Evolutionary conservation across 2,329 filamentous ascomycete species (phyloP), one percentile per base, ranked within the genome.

Genomic region (Colletotrichum filicis): DNA sequence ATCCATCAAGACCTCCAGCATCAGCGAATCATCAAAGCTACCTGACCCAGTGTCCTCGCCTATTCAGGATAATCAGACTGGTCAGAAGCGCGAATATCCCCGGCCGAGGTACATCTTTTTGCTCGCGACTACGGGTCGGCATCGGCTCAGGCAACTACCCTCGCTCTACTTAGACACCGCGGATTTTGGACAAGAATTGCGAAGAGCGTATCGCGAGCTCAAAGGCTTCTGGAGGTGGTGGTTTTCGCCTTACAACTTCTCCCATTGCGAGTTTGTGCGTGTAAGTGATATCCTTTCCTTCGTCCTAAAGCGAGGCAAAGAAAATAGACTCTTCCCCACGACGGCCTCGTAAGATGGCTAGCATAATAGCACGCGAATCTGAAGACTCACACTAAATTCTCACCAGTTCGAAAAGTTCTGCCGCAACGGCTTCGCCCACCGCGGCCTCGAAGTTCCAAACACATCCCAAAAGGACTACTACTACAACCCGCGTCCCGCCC

Each of bases 161-260:
- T 62, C 65, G 6, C 65, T 68, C 4, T 62, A 35, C 16, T 8
- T 63, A 32, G 53, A 26, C 14, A 55, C 65, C 9, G 6, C 19
- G 4, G 66, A 56, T 0, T 63, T 49, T 35, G 49, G 66, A 2
- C 24, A 57, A 24, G 58, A 62, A 14, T n/a, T 63, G 14, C 32
- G 46, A 2, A n/a, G 24, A 8, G 9, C 24, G 9, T 68, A 56
- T n/a, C 49, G 58, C 7, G 49, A 63, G 5, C 24, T 68, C 5
- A 56, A 63, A 55, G 58, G 66, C 14, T 42, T 55, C 32, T 68
- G 66, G 66, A 55, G 58, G 8, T 57, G 8, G 5, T 63, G 49
- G 66, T 19, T 56, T 5, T 63, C 66, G 32, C 49, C 58, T 12
- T 32, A 68, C 9, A 14, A 49, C 1, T 68, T 63, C 12, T 55